Evolutionary conservation across 2,329 filamentous ascomycete species (phyloP), one percentile per base, ranked within the genome.

Genomic region (Colletotrichum tabaci): DNA sequence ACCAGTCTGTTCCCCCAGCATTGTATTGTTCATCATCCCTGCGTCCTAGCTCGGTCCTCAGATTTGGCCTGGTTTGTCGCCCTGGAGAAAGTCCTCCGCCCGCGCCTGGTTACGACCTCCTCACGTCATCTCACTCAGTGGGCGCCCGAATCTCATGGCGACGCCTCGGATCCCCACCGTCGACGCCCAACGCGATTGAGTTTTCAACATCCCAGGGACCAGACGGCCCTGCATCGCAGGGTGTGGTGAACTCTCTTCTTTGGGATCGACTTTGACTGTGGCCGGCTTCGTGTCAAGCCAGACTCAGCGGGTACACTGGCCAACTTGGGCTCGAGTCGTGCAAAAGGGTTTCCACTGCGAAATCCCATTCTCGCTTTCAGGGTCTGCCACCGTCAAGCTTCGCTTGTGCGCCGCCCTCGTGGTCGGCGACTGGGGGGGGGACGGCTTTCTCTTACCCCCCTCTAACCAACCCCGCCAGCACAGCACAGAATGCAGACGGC

Each of bases 181-280:
- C 26, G 64, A 53, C 42, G 64, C 68, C 68, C 58, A 68, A 63
- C 52, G 58, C 47, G 68, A 68, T 68, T 68, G 58, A 68, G 65
- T 62, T 63, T 63, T 63, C 6, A 50, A 52, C 63, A 55, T 67
- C 50, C 64, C 66, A 65, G 61, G 35, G 23, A 26, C 23, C 23
- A 26, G 23, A 3, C 2, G 23, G 23, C 23, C 23, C 23, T 26
- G 23, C 23, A 2, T 3, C 23, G 23, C 23, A 26, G 3, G 23
- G 23, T 26, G 23, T 26, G 23, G 23, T 26, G 23, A 26, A 3
- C 23, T 26, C 23, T 26, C 23, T 2, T 26, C 2, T 26, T 26
- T 26, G 23, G 30, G 30, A 30, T 30, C 30, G 30, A 30, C 30
- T 30, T 30, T 30, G 67, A 58, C 52, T 57, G 23, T 38, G 56